Evolutionary conservation across 1,139 yeast genomes (phyloP), one percentile per base, ranked within the genome.

Genomic region (Sugiyamaella novakii): DNA sequence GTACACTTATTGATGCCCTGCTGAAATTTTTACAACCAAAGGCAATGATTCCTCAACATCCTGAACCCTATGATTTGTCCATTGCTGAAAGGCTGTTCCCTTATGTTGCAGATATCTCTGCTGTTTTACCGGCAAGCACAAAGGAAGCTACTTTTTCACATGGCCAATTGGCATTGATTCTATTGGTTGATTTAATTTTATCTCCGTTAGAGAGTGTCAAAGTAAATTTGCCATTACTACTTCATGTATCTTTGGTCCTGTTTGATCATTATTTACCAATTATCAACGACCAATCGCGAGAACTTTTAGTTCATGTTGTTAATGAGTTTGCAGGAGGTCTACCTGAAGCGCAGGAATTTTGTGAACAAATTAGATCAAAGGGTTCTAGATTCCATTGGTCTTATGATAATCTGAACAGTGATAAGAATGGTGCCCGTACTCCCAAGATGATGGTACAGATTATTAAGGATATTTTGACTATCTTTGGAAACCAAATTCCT

Each of bases 391-490:
- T 74, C 14, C 65, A 85, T 11, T 94, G 99, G 99, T 76, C 81
- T 0, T 92, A 92, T 64, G 96, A 88, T 57, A 96, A 91, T 61
- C 70, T 91, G 58, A 79, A 81, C 55, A 83, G 81, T 53, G 92
- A 84, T 57, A 84, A 82, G 56, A 79, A 78, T 52, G 92, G 95
- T 0, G 94, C 95, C 0, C 74, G 94, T 37, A 87, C 96, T 1
- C 98, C 98, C 0, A 83, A 81, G 55, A 80, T 81, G 37, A 89
- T 94, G 96, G 94, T 87, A 59, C 68, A 76, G n/a, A 71, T 91
- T 53, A 83, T 87, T 5, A 72, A 89, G 52, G 80, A 79, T 50
- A 75, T 85, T 2, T 64, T 89, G 33, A 78, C 76, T 24, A 75
- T 86, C 1, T 81, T 89, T 60, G 64, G 76, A 3, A 72, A 73